A percentile compares a stretch with the other conserved stretches of the same genome.
Evolutionary conservation across 140 eudicot species (phyloP).

Genomic region (Bidens hawaiensis): DNA sequence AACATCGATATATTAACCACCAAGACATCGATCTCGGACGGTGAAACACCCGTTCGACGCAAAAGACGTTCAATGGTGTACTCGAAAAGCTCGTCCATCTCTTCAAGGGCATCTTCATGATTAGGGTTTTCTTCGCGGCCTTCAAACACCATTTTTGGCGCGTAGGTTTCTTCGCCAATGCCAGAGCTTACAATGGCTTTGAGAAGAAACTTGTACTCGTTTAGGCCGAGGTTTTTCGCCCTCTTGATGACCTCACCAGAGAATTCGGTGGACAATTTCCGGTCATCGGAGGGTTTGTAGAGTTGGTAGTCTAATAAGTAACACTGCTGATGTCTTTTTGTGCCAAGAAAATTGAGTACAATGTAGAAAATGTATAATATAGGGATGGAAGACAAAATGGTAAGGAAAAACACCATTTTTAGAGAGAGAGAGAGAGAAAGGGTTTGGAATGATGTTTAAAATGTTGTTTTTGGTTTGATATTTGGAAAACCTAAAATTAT

Average conservation of each 20-base stretch:
- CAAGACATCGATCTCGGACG: conserved; percentile 35
- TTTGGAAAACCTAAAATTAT: conserved; percentile 13
- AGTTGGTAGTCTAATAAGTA: conserved; percentile 39
- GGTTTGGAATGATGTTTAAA: conserved; percentile 1
- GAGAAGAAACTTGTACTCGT: conserved; percentile 43
- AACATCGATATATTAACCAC: conserved; percentile 43
- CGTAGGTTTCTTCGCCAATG: conserved; percentile 46
- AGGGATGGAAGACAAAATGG: conserved; percentile 28
- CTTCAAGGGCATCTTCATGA: conserved; percentile 27
- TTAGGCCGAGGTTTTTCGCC: conserved; percentile 31
- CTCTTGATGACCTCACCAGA: conserved; percentile 36
- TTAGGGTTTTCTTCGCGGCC: conserved; percentile 43
- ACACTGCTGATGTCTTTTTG: conserved; percentile 29
- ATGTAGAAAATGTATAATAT: conserved; percentile 26
- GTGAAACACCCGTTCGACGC: conserved; percentile 14
- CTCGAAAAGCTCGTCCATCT: conserved; percentile 42
- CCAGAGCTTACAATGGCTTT: conserved; percentile 48
- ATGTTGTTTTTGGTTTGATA: conserved; percentile 17
- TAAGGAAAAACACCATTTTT: conserved; percentile 13
- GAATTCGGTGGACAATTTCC: conserved; percentile 32
- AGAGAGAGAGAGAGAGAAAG: conserved; percentile 15
- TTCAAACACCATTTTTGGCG: conserved; percentile 36
- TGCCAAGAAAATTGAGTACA: conserved; percentile 18
- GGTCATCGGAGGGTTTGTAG: conserved; percentile 42
- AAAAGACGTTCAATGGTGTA: conserved; percentile 33